Percentiles rank a stretch among this genome's conserved stretches.
Evolutionary conservation across 1,284 basidiomycete species (phyloP).

Genomic region (Serendipita sp.): DNA sequence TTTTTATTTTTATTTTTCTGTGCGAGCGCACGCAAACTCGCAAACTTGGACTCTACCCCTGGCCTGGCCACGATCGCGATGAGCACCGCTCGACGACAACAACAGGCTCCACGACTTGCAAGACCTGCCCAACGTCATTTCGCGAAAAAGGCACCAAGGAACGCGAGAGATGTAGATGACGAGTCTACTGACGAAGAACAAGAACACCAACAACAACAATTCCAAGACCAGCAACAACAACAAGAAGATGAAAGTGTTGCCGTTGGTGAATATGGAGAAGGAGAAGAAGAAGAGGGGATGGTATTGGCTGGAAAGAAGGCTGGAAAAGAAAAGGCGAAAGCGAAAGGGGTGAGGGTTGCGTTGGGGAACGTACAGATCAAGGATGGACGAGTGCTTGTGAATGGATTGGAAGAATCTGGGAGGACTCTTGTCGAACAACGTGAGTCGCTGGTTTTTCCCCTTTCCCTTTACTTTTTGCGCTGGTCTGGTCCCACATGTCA

Average conservation of each 20-base stretch:
- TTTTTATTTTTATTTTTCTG: too few species aligned
- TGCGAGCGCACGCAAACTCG: too few species aligned
- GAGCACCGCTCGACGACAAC: neutral
- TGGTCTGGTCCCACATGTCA: too few species aligned
- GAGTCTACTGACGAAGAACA: conserved; percentile 45
- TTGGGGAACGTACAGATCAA: conserved; percentile 60
- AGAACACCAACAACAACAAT: conserved; percentile 17
- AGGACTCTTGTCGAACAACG: conserved; percentile 39
- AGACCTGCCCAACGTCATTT: conserved; percentile 66
- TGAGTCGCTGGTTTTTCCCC: conserved; percentile 22
- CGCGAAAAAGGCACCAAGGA: conserved; percentile 74
- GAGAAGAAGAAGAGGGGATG: conserved; percentile 28
- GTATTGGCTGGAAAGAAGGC: conserved; percentile 15
- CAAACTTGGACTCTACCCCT: too few species aligned
- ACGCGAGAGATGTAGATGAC: conserved; percentile 38
- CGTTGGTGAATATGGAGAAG: conserved; percentile 32
- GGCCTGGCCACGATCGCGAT: neutral
- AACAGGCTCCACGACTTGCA: conserved; percentile 55
- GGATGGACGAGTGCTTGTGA: conserved; percentile 64
- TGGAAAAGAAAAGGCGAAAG: conserved; percentile 13
- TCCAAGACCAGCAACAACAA: conserved; percentile 21
- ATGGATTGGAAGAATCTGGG: conserved; percentile 57
- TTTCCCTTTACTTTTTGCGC: neutral
- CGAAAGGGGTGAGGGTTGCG: conserved; percentile 52
- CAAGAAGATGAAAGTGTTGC: conserved; percentile 33